Evolutionary conservation across 106 monocot species (phyloP), one percentile per base, ranked within the genome.

Genomic region (Acorus gramineus): DNA sequence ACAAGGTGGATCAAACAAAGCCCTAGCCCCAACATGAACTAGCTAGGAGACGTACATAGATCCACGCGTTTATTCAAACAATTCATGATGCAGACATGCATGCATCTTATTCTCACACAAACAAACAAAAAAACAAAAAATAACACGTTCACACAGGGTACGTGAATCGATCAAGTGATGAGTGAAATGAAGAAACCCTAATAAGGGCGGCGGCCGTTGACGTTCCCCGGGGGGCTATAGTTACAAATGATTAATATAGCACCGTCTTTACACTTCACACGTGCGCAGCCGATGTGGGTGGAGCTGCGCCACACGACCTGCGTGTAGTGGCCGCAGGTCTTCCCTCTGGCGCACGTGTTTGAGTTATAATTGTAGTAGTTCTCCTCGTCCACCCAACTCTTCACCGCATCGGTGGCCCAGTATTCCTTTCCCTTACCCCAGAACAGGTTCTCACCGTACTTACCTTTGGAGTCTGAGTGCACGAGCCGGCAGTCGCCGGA

Each of bases 271-370:
- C 67, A 56, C 55, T 4, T 55, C 11, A 67, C 55, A 12, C 67
- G 67, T 8, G 67, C 67, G n/a, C 67, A 67, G 8, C 67, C 67
- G 3, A 67, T 44, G 10, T 13, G 47, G 59, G 49, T 3, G 11
- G 59, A 48, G 13, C 42, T 46, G 0, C 47, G 2, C 69, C 69
- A 69, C 12, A 69, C 59, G 6, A 69, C 59, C 58, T 69, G 57
- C n/a, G 67, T 67, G 67, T 61, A 70, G 44, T 70, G 70, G 4
- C 70, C 61, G 42, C 70, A 70, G 61, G 48, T 11, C 61, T 28
- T 60, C n/a, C 61, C 51, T 28, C 28, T 28, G 6, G 57, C 8
- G 14, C 47, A 44, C n/a, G 61, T 51, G 44, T 52, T 61, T 42
- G 28, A 42, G 66, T 61, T 70, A 46, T 45, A 60, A 8, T 52